These are phyloP conservation scores for cucumber (Cucumis sativus) DNA, from an alignment of 306 rosid species.

Conservation along the genomic window DNA sequence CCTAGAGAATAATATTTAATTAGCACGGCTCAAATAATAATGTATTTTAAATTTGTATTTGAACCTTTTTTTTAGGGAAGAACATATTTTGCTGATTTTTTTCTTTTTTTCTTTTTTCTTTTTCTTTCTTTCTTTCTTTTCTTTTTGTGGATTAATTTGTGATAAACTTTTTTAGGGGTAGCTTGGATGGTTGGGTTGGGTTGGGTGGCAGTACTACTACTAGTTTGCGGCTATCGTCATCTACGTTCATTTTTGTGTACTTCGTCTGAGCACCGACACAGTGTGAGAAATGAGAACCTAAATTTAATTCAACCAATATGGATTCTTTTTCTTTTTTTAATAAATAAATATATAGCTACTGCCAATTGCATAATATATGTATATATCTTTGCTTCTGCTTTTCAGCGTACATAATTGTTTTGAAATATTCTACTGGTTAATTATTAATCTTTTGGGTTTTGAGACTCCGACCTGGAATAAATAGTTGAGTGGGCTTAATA, in stretches of 20 bases:
- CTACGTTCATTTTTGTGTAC: not conserved
- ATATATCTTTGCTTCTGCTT: not conserved
- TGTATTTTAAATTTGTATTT: not conserved
- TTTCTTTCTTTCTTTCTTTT: too few relatives aligned
- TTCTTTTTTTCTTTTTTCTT: too few relatives aligned
- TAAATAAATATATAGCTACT: not conserved
- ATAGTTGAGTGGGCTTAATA: too few relatives aligned
- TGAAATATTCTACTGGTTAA: too few relatives aligned
- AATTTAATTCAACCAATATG: not conserved
- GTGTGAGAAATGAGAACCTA: not conserved
- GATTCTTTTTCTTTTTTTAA: not conserved
- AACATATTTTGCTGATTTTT: not conserved
- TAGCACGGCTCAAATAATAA: not conserved
- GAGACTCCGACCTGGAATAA: too few relatives aligned
- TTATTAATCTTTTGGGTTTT: too few relatives aligned
- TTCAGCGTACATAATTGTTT: not conserved
- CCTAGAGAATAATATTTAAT: not conserved
- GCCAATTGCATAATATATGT: not conserved
- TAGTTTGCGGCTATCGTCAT: not conserved
- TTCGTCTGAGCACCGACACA: slow-evolving; percentile 1
- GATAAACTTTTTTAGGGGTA: not conserved
- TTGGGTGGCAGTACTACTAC: not conserved
- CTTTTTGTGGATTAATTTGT: too few relatives aligned
- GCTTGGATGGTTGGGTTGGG: not conserved
- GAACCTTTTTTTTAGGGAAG: not conserved